Evolutionary conservation across 352 stramenopile genomes (phyloP), one percentile per base, ranked within the genome.

Genomic region (Globisporangium lucens): DNA sequence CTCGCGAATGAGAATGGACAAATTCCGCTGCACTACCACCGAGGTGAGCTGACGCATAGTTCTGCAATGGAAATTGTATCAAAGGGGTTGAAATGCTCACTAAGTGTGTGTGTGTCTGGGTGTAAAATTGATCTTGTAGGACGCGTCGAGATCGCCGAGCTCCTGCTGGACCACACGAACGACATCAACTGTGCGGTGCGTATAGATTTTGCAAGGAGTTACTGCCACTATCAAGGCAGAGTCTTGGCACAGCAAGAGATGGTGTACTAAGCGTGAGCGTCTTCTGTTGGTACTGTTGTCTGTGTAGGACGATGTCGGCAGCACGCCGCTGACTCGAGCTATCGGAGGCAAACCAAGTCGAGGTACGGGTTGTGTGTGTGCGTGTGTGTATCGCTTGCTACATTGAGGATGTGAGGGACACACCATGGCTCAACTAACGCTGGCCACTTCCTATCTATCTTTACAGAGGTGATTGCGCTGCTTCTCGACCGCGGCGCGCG

Each of bases 11-110:
- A 89, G 46, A 91, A 89, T 51, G 82, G 79, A 56, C 85, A 93
- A 66, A 77, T 91, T 51, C 76, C 85, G 6, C 68, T 93, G 63
- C 85, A 93, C 56, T 91, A 93, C 73, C 82, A 93, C 68, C 77
- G 79, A 80, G 83, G 83, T 87, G 65, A 53, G 46, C 5, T 5
- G 27, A 8, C 4, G 22, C 8, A 35, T 17, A 22, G 6, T 56
- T n/a, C n/a, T n/a, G n/a, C n/a, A n/a, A n/a, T n/a, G n/a, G 49
- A 5, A 35, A 41, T 41, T 41, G 36, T 41, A 41, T 41, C n/a
- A n/a, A n/a, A 10, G 12, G 13, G 36, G 10, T 41, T 4, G 36
- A 33, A 33, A 4, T 4, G 47, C 47, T 61, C 22, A 35, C 8
- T 29, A 8, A 29, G 1, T 43, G 20, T 55, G 33, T 63, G 7